These are phyloP conservation scores for Phaeosphaeria sp. DNA, from an alignment of 2,329 filamentous ascomycete genomes.

Conservation along the genomic window DNA sequence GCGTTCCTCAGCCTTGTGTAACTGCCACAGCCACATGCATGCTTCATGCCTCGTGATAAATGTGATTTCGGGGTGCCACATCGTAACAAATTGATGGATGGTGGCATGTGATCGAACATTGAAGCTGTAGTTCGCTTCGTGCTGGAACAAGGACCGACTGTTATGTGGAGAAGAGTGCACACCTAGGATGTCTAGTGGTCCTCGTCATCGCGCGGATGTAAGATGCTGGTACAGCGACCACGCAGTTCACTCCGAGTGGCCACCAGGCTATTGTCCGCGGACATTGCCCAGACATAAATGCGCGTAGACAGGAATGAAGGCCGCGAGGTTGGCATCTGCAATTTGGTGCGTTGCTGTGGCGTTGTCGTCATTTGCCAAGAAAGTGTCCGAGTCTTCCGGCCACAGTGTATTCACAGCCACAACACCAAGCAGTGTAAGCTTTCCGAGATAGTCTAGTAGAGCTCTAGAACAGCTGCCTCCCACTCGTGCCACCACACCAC, in stretches of 20 bases:
- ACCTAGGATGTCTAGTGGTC: not conserved
- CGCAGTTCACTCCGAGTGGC: not conserved
- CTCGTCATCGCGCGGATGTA: not conserved
- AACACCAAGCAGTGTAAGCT: constrained; percentile 13
- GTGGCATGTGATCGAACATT: too few species aligned
- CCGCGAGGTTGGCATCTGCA: not conserved
- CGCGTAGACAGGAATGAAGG: not conserved
- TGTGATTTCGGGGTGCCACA: too few species aligned
- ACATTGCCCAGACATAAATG: not conserved
- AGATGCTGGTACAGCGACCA: not conserved
- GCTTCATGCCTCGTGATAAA: too few species aligned
- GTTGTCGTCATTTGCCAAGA: constrained; percentile 22
- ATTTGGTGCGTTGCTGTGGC: constrained; percentile 6
- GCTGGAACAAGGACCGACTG: too few species aligned
- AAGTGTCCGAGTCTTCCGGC: constrained; percentile 3
- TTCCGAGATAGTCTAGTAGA: constrained; percentile 10
- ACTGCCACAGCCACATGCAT: too few species aligned
- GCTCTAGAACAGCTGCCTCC: constrained; percentile 16
- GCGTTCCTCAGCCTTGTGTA: too few species aligned
- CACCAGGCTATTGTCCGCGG: not conserved
- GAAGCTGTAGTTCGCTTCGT: too few species aligned
- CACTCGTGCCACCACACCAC: not conserved
- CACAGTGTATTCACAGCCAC: constrained; percentile 1
- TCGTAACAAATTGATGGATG: too few species aligned
- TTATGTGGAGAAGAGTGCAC: not conserved